Evolutionary conservation across 192 early-diverging fungal species (phyloP).

Genomic region (Phlyctochytrium bullatum): DNA sequence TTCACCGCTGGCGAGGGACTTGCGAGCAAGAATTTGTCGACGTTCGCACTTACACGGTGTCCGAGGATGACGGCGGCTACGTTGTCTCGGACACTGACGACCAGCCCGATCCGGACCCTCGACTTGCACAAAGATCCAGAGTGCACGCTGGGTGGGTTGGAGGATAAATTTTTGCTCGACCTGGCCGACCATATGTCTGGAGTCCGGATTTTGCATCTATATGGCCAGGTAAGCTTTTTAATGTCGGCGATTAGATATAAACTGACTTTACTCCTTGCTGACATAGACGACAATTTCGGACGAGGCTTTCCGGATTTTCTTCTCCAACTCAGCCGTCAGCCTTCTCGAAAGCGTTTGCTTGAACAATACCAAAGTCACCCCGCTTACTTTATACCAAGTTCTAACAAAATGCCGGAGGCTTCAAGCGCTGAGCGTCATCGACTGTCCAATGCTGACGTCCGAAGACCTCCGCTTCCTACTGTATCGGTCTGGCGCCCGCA

Average conservation of each 20-base stretch:
- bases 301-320: slow-evolving; percentile 2
- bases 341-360: slow-evolving; percentile 14
- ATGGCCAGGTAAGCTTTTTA: slow-evolving; percentile 48
- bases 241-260: slow-evolving; percentile 10
- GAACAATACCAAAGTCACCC: slow-evolving; percentile 18
- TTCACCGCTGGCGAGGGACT: slow-evolving; percentile 6
- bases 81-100: slow-evolving; percentile 23
- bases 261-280: slow-evolving; percentile 24
- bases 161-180: slow-evolving; percentile 30
- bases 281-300: slow-evolving; percentile 22
- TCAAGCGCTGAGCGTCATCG: slow-evolving; percentile 6
- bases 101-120: slow-evolving; percentile 32
- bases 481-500: not conserved
- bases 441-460: slow-evolving; percentile 11
- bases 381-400: slow-evolving; percentile 2
- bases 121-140: slow-evolving; percentile 50
- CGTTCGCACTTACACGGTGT: slow-evolving; percentile 44
- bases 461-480: slow-evolving; percentile 3
- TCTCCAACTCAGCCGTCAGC: not conserved
- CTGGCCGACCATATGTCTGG: slow-evolving; percentile 5
- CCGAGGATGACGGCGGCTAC: slow-evolving; percentile 32
- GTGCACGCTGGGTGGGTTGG: slow-evolving; percentile 38
- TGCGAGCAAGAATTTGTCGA: slow-evolving; percentile 10
- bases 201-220: slow-evolving; percentile 45
- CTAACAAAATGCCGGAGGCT: not conserved